Percentiles rank a stretch among this genome's conserved stretches.
These are phyloP conservation scores for Calonectria montana DNA, from an alignment of 2,329 filamentous ascomycete species.

Conservation along the genomic window DNA sequence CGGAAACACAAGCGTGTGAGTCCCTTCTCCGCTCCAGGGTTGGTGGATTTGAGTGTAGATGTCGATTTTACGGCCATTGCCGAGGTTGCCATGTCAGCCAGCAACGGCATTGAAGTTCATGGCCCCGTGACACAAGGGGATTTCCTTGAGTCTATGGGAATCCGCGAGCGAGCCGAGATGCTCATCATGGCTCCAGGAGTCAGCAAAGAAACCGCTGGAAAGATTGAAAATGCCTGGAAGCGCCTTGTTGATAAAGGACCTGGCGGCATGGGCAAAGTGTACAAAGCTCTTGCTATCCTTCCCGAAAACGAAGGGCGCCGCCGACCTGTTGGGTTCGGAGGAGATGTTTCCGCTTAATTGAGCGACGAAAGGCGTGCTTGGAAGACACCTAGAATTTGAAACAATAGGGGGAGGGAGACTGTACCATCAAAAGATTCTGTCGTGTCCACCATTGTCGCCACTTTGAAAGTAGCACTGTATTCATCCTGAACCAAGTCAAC, in stretches of 20 bases:
- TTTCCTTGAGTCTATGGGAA: slow-evolving; percentile 86
- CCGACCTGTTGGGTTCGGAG: slow-evolving; percentile 92
- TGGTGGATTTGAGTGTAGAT: slow-evolving; percentile 90
- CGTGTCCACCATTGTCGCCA: slow-evolving; percentile 5
- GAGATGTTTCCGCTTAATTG: slow-evolving; percentile 59
- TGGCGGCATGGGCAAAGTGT: slow-evolving; percentile 92
- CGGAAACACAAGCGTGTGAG: slow-evolving; percentile 79
- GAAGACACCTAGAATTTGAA: neutral
- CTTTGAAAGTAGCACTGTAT: slow-evolving; percentile 4
- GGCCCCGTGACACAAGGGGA: slow-evolving; percentile 88
- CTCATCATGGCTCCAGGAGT: slow-evolving; percentile 63
- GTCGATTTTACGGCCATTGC: slow-evolving; percentile 93
- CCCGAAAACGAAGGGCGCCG: slow-evolving; percentile 81
- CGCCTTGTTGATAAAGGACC: slow-evolving; percentile 85
- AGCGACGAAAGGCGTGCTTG: no score
- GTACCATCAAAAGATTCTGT: slow-evolving; percentile 29
- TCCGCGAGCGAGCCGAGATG: slow-evolving; percentile 79
- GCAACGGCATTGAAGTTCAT: slow-evolving; percentile 87
- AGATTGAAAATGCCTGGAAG: slow-evolving; percentile 80
- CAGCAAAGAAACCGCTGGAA: slow-evolving; percentile 61
- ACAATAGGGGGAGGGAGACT: neutral
- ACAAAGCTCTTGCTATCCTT: slow-evolving; percentile 92
- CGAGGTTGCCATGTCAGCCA: slow-evolving; percentile 81
- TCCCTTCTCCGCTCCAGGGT: slow-evolving; percentile 82
- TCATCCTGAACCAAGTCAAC: slow-evolving; percentile 16